Evolutionary conservation across 345 rosid genomes (phyloP).

Genomic region (Citrus glauca): DNA sequence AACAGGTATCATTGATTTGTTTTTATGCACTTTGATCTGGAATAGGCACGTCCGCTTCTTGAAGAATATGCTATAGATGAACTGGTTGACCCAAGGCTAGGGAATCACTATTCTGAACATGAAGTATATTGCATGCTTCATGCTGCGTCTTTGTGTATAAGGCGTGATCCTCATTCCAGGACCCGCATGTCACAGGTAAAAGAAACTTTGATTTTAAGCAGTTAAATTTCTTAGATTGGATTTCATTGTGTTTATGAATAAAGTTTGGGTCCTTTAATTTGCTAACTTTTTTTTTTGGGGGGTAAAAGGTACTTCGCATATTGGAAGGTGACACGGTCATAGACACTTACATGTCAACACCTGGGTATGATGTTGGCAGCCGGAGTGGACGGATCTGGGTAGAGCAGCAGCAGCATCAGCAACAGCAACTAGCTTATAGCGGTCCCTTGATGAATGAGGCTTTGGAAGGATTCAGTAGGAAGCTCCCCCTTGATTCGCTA

Average conservation of each 20-base stretch:
- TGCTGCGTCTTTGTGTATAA: constrained; percentile 85
- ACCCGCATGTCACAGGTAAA: constrained; percentile 98
- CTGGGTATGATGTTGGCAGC: constrained; percentile 76
- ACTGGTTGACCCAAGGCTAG: constrained; percentile 75
- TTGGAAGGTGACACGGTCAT: constrained; percentile 88
- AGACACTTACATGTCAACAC: constrained; percentile 68
- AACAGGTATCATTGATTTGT: not conserved
- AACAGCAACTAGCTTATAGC: constrained; percentile 38
- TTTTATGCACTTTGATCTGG: constrained; percentile 5
- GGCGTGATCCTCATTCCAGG: constrained; percentile 85
- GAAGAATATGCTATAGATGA: constrained; percentile 85
- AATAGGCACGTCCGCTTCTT: constrained; percentile 88
- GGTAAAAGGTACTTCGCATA: constrained; percentile 83
- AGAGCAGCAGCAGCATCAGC: constrained; percentile 43
- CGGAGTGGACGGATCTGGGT: constrained; percentile 75
- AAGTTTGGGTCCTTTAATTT: not conserved
- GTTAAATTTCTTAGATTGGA: not conserved
- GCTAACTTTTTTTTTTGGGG: not conserved
- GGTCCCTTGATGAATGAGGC: constrained; percentile 44
- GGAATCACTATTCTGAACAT: constrained; percentile 50
- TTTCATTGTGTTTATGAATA: not conserved
- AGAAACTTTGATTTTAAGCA: not conserved
- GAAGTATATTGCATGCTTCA: constrained; percentile 96
- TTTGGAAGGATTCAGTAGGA: constrained; percentile 56
- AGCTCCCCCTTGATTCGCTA: constrained; percentile 48